These are phyloP conservation scores for Phytophthora constricta DNA, from an alignment of 352 stramenopile species.

Conservation along the genomic window DNA sequence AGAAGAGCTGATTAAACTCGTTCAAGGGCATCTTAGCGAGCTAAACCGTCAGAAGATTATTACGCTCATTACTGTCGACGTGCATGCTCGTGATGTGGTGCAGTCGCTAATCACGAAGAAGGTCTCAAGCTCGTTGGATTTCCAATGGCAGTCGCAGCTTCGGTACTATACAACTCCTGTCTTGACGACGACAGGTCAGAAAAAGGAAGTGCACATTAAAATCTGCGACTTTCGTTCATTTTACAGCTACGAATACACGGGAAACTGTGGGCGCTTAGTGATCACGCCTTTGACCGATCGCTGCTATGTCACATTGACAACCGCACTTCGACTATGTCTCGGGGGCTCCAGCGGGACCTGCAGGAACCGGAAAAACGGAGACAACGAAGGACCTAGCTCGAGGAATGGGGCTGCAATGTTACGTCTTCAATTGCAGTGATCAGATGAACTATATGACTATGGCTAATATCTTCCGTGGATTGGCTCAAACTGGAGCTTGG, in stretches of 20 bases:
- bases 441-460: constrained; percentile 97
- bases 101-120: constrained; percentile 93
- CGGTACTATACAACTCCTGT: constrained; percentile 91
- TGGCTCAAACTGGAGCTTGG: constrained; percentile 95
- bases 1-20: constrained; percentile 93
- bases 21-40: constrained; percentile 78
- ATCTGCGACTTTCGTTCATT: constrained; percentile 92
- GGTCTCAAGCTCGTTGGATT: constrained; percentile 90
- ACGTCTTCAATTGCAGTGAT: constrained; percentile 91
- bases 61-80: constrained; percentile 97
- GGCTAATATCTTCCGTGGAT: constrained; percentile 95
- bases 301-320: constrained; percentile 88
- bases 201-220: constrained; percentile 84
- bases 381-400: constrained; percentile 85
- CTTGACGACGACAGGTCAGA: constrained; percentile 37
- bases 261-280: constrained; percentile 91
- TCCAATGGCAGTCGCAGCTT: constrained; percentile 96
- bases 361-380: constrained; percentile 89
- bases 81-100: constrained; percentile 96
- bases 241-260: constrained; percentile 97
- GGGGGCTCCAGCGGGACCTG: constrained; percentile 81
- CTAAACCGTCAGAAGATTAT: constrained; percentile 94
- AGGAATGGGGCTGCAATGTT: constrained; percentile 80
- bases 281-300: constrained; percentile 87
- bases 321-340: constrained; percentile 76